These are phyloP conservation scores for Boletales sp. DNA, from an alignment of 768 basidiomycete species.

Conservation along the genomic window DNA sequence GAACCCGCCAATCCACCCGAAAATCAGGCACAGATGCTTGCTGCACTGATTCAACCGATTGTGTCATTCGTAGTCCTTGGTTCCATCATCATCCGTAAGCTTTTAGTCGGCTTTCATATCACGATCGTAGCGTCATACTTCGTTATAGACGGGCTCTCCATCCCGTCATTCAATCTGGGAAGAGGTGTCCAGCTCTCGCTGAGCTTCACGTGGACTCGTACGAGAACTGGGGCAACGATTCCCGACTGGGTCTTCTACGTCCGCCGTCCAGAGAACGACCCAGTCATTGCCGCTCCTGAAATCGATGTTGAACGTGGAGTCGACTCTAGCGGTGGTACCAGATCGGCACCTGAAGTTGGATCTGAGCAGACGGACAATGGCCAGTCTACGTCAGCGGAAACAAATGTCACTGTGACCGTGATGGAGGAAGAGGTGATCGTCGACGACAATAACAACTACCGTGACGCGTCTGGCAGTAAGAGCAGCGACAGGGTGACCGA, in stretches of 20 bases:
- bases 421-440: background rate
- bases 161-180: conserved; percentile 61
- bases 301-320: conserved; percentile 23
- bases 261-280: conserved; percentile 21
- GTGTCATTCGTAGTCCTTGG: conserved; percentile 84
- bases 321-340: background rate
- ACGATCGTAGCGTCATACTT: background rate
- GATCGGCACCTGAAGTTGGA: background rate
- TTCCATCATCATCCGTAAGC: conserved; percentile 80
- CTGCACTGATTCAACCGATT: conserved; percentile 72
- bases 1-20: conserved; percentile 55
- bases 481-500: background rate
- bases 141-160: conserved; percentile 59
- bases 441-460: background rate
- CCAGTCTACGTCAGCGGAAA: background rate
- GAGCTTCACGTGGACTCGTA: conserved; percentile 40
- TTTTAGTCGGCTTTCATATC: background rate
- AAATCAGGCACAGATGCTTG: conserved; percentile 70
- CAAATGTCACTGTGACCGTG: background rate
- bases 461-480: background rate
- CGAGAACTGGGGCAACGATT: conserved; percentile 21
- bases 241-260: conserved; percentile 48
- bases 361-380: background rate
- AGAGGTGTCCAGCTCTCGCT: conserved; percentile 44
- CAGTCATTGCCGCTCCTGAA: background rate